Evolutionary conservation across 331 rosid genomes (phyloP).

Genomic region (Telfairia occidentalis): DNA sequence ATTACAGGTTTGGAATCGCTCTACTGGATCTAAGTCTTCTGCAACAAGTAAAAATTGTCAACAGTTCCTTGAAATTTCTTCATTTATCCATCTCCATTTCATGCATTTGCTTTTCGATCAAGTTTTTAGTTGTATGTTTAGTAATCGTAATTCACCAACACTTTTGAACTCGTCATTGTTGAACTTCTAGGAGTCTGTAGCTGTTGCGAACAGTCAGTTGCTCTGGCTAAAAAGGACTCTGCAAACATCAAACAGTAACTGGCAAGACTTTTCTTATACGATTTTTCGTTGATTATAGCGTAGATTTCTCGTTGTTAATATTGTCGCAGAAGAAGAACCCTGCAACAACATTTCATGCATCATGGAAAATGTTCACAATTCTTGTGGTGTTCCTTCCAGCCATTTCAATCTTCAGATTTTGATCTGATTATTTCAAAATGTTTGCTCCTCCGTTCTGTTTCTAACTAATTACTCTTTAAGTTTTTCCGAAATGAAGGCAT

Average conservation of each 20-base stretch:
- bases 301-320: background rate
- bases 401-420: background rate
- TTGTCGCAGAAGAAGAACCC: background rate
- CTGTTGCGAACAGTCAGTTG: background rate
- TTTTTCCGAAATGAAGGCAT: background rate
- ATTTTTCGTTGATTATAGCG: background rate
- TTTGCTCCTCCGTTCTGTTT: background rate
- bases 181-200: background rate
- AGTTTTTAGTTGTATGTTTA: background rate
- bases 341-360: background rate
- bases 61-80: background rate
- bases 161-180: background rate
- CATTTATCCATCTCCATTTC: background rate
- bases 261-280: background rate
- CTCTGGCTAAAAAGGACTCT: background rate
- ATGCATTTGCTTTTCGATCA: background rate
- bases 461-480: background rate
- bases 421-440: background rate
- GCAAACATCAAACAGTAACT: background rate
- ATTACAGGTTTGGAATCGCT: background rate
- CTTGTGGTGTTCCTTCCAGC: background rate
- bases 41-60: no score
- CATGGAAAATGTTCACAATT: background rate
- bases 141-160: background rate
- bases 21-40: no score